A percentile compares a stretch with the other conserved stretches of the same genome.
phyloP scores from a whole-genome alignment of 2,329 filamentous ascomycete genomes.

The Trichoderma sp. region DNA sequence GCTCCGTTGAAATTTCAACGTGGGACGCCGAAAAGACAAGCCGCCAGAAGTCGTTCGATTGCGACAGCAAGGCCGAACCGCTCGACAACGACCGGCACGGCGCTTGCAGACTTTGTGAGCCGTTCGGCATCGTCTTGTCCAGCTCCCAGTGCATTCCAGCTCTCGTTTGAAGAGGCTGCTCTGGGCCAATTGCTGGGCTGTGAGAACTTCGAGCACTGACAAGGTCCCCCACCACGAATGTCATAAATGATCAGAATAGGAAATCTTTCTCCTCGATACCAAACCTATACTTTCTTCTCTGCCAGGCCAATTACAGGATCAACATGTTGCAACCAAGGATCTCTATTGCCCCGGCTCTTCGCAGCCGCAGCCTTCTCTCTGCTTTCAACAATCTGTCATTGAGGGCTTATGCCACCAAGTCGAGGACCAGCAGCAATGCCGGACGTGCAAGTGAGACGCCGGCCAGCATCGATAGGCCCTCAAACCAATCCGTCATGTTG shows the following conservation, averaged over 20 bases:
- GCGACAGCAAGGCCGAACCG: neutral
- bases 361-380: conserved; percentile 30
- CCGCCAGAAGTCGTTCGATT: neutral
- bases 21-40: conserved; percentile 7
- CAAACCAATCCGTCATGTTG: conserved; percentile 49
- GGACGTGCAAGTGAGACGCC: conserved; percentile 25
- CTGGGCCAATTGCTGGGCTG: conserved; percentile 15
- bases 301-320: neutral
- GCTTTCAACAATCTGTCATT: conserved; percentile 28
- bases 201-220: neutral
- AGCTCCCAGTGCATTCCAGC: neutral
- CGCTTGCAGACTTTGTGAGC: conserved; percentile 4
- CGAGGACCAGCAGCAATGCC: conserved; percentile 24
- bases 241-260: neutral
- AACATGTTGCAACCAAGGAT: conserved; percentile 35
- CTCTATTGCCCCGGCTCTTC: conserved; percentile 31
- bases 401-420: conserved; percentile 34
- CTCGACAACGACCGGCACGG: conserved; percentile 5
- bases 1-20: conserved; percentile 30
- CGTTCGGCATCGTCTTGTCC: neutral
- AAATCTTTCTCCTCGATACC: neutral
- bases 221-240: conserved; percentile 8
- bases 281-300: neutral
- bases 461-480: conserved; percentile 26
- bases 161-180: neutral